phyloP scores from a whole-genome alignment of 768 basidiomycete genomes.

The Leccinum fibrillosum region DNA sequence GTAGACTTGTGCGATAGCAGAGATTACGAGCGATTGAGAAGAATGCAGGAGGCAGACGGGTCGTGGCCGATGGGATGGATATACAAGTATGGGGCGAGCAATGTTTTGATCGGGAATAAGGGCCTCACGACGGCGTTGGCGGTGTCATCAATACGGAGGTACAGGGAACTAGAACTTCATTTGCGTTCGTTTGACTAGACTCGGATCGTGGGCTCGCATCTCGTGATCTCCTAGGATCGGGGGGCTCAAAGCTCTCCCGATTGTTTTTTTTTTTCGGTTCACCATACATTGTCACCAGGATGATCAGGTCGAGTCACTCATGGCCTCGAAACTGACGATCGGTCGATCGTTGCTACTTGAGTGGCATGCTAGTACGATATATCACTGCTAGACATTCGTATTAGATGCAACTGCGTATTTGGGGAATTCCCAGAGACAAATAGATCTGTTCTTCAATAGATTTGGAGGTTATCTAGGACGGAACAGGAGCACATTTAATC shows the following conservation, averaged over 20 bases:
- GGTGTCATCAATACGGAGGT: constrained; percentile 13
- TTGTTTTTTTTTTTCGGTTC: no score
- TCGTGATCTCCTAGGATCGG: neutral
- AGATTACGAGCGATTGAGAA: constrained; percentile 15
- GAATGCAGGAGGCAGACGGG: constrained; percentile 19
- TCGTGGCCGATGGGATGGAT: constrained; percentile 24
- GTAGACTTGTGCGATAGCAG: constrained; percentile 13
- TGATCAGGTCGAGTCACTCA: no score
- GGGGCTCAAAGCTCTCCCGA: neutral
- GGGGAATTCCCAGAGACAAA: neutral
- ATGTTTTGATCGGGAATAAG: constrained; percentile 13
- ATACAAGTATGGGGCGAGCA: constrained; percentile 8
- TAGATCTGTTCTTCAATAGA: no score
- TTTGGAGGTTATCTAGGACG: no score
- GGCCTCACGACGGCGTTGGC: constrained; percentile 23
- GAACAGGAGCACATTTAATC: no score
- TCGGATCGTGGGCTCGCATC: neutral
- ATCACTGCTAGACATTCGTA: neutral
- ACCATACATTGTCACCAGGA: neutral
- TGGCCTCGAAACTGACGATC: neutral
- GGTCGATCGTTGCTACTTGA: neutral
- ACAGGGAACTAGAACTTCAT: constrained; percentile 10
- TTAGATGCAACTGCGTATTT: neutral
- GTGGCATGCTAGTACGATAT: neutral
- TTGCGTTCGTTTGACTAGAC: constrained; percentile 15